A percentile compares a stretch with the other conserved stretches of the same genome.
phyloP scores from a whole-genome alignment of 2,329 filamentous ascomycete species.

The Colletotrichum sp. region DNA sequence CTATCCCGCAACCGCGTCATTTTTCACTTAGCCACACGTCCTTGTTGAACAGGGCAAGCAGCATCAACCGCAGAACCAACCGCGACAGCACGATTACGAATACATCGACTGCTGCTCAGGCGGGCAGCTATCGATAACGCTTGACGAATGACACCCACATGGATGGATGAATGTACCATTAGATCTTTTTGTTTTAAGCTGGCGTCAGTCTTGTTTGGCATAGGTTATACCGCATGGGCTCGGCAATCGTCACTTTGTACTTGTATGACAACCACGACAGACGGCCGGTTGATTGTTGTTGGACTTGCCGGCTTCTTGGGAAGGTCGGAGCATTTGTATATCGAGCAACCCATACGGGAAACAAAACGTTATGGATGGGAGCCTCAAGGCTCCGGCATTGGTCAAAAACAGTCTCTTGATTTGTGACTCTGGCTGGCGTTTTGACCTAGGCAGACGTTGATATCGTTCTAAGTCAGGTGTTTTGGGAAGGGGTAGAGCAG shows the following conservation, averaged over 20 bases:
- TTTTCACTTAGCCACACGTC: constrained; percentile 48
- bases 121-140: constrained; percentile 51
- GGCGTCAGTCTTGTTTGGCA: constrained; percentile 22
- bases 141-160: constrained; percentile 30
- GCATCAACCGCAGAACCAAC: constrained; percentile 47
- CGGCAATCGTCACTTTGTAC: constrained; percentile 10
- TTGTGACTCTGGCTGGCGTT: background rate
- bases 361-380: constrained; percentile 3
- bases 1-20: constrained; percentile 34
- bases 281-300: constrained; percentile 15
- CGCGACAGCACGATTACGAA: constrained; percentile 48
- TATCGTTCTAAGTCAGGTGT: background rate
- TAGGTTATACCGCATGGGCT: constrained; percentile 18
- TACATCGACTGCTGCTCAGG: constrained; percentile 43
- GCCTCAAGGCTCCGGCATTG: background rate
- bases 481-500: background rate
- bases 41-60: constrained; percentile 49
- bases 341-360: constrained; percentile 4
- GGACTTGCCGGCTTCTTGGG: background rate
- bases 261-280: constrained; percentile 22
- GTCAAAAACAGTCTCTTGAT: background rate
- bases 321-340: constrained; percentile 18
- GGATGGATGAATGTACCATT: constrained; percentile 25
- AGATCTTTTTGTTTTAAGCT: constrained; percentile 19
- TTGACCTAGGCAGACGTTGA: background rate